Evolutionary conservation across 129 eudicot genomes (phyloP).

Genomic region (Silybum marianum): DNA sequence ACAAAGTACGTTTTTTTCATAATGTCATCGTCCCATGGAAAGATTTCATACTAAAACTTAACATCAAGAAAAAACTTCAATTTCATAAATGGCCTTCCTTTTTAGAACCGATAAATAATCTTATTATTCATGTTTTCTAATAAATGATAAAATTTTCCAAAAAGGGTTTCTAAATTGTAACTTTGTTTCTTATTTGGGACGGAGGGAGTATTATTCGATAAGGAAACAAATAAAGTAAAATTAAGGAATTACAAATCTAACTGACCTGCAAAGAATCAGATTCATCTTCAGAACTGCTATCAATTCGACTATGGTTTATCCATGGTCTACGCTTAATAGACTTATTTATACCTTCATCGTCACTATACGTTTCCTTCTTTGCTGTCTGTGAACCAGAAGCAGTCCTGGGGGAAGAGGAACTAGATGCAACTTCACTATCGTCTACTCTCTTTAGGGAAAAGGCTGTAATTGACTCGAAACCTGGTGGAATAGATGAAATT

Average conservation of each 20-base stretch:
- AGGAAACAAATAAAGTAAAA: neutral
- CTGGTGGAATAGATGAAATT: conserved; percentile 86
- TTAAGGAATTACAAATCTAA: conserved; percentile 1
- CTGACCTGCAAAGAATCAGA: conserved; percentile 69
- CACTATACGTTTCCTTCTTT: conserved; percentile 40
- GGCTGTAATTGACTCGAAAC: conserved; percentile 82
- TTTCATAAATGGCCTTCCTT: neutral
- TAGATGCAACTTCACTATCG: conserved; percentile 36
- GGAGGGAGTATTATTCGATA: neutral
- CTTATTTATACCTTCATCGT: conserved; percentile 42
- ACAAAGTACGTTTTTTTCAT: neutral
- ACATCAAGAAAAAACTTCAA: conserved; percentile 8
- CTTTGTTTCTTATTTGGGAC: neutral
- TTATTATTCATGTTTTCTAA: neutral
- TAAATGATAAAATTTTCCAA: neutral
- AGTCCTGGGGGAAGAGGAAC: conserved; percentile 42
- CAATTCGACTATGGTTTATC: conserved; percentile 47
- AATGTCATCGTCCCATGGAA: neutral
- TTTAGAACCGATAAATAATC: neutral
- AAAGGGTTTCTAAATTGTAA: neutral
- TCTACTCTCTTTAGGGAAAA: conserved; percentile 62
- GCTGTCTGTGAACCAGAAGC: conserved; percentile 37
- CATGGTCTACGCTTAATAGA: conserved; percentile 56
- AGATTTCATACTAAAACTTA: neutral
- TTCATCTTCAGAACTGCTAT: conserved; percentile 73